Conservation (phyloP, 495 filamentous ascomycete species). For the Hamigera avellanea region DNA sequence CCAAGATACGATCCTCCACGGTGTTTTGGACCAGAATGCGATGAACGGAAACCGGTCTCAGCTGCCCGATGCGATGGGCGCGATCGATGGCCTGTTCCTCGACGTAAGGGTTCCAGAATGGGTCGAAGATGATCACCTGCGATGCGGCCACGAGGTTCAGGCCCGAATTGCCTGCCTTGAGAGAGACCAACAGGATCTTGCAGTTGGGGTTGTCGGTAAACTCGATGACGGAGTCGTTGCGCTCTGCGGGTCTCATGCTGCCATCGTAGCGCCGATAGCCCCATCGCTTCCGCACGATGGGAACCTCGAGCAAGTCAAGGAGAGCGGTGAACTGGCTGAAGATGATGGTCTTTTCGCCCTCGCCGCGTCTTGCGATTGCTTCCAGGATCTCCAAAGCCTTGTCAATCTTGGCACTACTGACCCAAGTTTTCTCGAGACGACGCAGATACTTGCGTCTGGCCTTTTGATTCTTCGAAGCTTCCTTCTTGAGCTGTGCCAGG, state of each 20-base stretch:
- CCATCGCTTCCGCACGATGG: slow-evolving; percentile 52
- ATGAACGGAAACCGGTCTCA: slow-evolving; percentile 62
- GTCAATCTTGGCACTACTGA: slow-evolving; percentile 67
- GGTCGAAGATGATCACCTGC: slow-evolving; percentile 84
- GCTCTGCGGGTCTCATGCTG: slow-evolving; percentile 56
- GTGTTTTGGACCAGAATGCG: slow-evolving; percentile 66
- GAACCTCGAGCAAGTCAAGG: slow-evolving; percentile 87
- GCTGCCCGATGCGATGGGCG: slow-evolving; percentile 83
- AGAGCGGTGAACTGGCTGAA: slow-evolving; percentile 90
- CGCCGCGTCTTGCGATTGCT: slow-evolving; percentile 30
- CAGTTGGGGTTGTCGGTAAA: slow-evolving; percentile 57
- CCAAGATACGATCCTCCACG: slow-evolving; percentile 82
- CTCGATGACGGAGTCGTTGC: slow-evolving; percentile 58
- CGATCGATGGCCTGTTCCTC: slow-evolving; percentile 94
- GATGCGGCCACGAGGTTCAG: slow-evolving; percentile 81
- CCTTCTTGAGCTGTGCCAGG: slow-evolving; percentile 54
- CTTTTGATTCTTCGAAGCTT: slow-evolving; percentile 45
- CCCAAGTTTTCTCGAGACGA: slow-evolving; percentile 52
- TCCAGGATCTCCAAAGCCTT: slow-evolving; percentile 61
- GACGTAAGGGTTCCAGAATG: slow-evolving; percentile 94
- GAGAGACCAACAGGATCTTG: slow-evolving; percentile 74
- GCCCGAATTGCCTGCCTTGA: slow-evolving; percentile 86
- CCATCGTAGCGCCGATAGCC: slow-evolving; percentile 77
- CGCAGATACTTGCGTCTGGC: slow-evolving; percentile 58
- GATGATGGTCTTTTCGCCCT: slow-evolving; percentile 71